Evolutionary conservation across 805 yeast species (phyloP).

Genomic region (Yamadazyma takamatsuzukensis): DNA sequence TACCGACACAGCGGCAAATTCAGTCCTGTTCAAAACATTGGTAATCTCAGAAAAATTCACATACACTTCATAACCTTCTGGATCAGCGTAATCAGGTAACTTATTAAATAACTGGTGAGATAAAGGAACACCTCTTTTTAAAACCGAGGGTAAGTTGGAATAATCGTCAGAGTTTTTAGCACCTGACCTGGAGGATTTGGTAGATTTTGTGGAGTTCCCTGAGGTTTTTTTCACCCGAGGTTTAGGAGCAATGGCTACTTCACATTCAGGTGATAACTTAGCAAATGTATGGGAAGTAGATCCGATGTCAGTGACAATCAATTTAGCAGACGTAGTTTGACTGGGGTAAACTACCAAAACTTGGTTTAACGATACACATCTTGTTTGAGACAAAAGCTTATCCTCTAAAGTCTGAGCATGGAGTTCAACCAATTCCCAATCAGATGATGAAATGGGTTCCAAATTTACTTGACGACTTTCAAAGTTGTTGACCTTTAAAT

Average conservation of each 20-base stretch:
- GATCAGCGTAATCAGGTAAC: slow-evolving; percentile 14
- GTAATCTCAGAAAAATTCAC: slow-evolving; percentile 39
- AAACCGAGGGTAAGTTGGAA: slow-evolving; percentile 28
- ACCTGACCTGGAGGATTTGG: slow-evolving; percentile 17
- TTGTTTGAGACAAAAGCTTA: slow-evolving; percentile 70
- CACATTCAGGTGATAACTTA: slow-evolving; percentile 58
- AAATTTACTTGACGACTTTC: slow-evolving; percentile 61
- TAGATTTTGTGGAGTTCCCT: slow-evolving; percentile 19
- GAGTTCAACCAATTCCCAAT: slow-evolving; percentile 88
- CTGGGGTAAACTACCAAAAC: slow-evolving; percentile 67
- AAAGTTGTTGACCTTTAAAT: slow-evolving; percentile 46
- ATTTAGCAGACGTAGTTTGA: slow-evolving; percentile 54
- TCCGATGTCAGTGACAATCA: slow-evolving; percentile 46
- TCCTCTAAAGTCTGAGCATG: slow-evolving; percentile 77
- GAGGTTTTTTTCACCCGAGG: slow-evolving; percentile 25
- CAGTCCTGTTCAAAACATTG: slow-evolving; percentile 29
- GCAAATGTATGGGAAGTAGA: slow-evolving; percentile 44
- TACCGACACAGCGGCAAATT: slow-evolving; percentile 49
- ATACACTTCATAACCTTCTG: slow-evolving; percentile 40
- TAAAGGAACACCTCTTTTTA: slow-evolving; percentile 52
- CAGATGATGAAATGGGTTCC: slow-evolving; percentile 73
- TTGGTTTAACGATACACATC: slow-evolving; percentile 64
- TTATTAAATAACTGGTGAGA: slow-evolving; percentile 44
- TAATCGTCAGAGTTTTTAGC: slow-evolving; percentile 21
- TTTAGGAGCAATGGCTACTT: slow-evolving; percentile 74